Evolutionary conservation across 805 yeast genomes (phyloP).

Genomic region (Metschnikowia shivogae): DNA sequence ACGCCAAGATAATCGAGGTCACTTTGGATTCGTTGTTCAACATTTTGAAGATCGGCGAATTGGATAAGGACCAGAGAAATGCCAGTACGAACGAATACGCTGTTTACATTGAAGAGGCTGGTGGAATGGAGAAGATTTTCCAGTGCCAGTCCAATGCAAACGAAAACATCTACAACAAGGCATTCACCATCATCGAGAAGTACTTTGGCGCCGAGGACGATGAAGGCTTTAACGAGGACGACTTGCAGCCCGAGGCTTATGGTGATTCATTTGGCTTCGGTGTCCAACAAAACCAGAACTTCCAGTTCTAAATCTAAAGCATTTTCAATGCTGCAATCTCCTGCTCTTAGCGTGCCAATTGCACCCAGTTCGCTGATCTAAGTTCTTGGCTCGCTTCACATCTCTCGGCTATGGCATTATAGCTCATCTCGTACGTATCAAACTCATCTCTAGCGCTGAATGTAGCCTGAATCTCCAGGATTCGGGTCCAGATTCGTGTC

Average conservation of each 20-base stretch:
- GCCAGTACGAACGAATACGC: conserved; percentile 79
- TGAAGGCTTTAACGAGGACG: conserved; percentile 61
- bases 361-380: neutral
- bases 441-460: neutral
- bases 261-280: conserved; percentile 91
- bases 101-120: conserved; percentile 92
- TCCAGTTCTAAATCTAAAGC: conserved; percentile 22
- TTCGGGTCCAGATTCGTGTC: too few relatives aligned
- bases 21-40: conserved; percentile 94
- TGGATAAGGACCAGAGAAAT: conserved; percentile 76
- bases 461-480: neutral
- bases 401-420: neutral
- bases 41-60: conserved; percentile 89
- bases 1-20: conserved; percentile 87
- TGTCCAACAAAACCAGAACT: conserved; percentile 55
- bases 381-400: neutral
- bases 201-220: conserved; percentile 85
- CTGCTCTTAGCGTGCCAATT: neutral
- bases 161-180: conserved; percentile 88
- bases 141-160: conserved; percentile 89
- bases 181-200: conserved; percentile 83
- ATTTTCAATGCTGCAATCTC: neutral
- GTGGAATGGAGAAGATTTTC: conserved; percentile 95
- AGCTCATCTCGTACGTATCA: neutral
- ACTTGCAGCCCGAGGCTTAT: conserved; percentile 68